Conservation (phyloP, 176 grass and related monocot genomes). For the Carex scoparia region DNA sequence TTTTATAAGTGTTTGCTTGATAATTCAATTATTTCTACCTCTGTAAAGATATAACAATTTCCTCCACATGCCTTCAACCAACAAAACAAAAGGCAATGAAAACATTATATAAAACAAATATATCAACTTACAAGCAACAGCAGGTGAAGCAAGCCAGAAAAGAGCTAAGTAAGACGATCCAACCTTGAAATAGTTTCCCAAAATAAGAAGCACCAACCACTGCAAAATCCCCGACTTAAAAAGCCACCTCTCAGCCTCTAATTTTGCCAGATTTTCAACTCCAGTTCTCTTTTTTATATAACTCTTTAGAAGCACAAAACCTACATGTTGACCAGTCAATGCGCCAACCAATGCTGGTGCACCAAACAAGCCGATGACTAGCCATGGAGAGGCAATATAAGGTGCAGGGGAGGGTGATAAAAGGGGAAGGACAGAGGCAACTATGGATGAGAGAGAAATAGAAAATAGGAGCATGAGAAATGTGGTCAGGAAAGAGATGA, state of each 20-base stretch:
- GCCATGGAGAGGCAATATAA: slow-evolving; percentile 71
- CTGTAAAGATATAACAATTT: background rate
- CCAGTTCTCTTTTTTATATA: slow-evolving; percentile 36
- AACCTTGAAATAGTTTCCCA: slow-evolving; percentile 72
- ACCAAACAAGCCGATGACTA: slow-evolving; percentile 87
- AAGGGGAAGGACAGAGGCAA: slow-evolving; percentile 58
- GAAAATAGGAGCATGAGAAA: slow-evolving; percentile 76
- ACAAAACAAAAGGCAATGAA: background rate
- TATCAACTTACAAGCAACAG: slow-evolving; percentile 86
- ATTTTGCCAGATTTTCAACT: slow-evolving; percentile 41
- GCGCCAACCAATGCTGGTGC: slow-evolving; percentile 84
- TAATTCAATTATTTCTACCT: background rate
- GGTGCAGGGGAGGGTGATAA: slow-evolving; percentile 64
- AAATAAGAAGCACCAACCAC: slow-evolving; percentile 76
- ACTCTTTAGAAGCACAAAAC: slow-evolving; percentile 49
- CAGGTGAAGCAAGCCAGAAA: slow-evolving; percentile 87
- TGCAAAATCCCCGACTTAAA: slow-evolving; percentile 88
- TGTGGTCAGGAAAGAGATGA: slow-evolving; percentile 66
- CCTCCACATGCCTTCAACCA: background rate
- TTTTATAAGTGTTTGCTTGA: background rate
- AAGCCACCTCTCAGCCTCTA: slow-evolving; percentile 99
- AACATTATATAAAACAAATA: slow-evolving; percentile 5
- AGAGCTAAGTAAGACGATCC: slow-evolving; percentile 76
- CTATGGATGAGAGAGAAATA: slow-evolving; percentile 49
- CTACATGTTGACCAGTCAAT: slow-evolving; percentile 83